Evolutionary conservation across 2,329 filamentous ascomycete species (phyloP).

Genomic region (Alternaria rosae): DNA sequence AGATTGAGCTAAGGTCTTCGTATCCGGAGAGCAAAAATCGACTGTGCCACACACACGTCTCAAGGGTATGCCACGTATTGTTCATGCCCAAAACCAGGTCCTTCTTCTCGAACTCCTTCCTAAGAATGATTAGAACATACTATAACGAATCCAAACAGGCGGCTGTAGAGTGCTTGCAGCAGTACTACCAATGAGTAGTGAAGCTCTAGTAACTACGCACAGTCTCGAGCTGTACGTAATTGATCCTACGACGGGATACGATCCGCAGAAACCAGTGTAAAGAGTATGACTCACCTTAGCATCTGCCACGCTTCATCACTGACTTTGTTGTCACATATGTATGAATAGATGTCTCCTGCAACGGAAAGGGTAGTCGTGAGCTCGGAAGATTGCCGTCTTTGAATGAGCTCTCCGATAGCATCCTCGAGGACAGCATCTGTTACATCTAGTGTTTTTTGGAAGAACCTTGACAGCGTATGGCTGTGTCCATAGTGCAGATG

Average conservation of each 20-base stretch:
- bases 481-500: neutral
- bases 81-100: conserved; percentile 14
- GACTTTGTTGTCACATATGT: neutral
- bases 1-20: conserved; percentile 15
- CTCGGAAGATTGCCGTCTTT: neutral
- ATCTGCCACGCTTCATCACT: neutral
- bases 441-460: neutral
- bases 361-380: neutral
- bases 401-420: neutral
- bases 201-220: too few species aligned
- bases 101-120: conserved; percentile 5
- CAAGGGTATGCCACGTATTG: conserved; percentile 12
- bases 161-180: neutral
- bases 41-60: conserved; percentile 23
- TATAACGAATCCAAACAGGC: neutral
- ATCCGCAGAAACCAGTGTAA: too few species aligned
- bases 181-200: too few species aligned
- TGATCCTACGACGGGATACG: too few species aligned
- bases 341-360: neutral
- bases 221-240: neutral
- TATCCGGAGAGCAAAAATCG: conserved; percentile 18
- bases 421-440: neutral
- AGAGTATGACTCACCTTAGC: neutral
- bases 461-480: neutral
- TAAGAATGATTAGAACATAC: neutral